Conservation (phyloP, 1,139 yeast genomes). For the Saccharomyces pastorianus region DNA sequence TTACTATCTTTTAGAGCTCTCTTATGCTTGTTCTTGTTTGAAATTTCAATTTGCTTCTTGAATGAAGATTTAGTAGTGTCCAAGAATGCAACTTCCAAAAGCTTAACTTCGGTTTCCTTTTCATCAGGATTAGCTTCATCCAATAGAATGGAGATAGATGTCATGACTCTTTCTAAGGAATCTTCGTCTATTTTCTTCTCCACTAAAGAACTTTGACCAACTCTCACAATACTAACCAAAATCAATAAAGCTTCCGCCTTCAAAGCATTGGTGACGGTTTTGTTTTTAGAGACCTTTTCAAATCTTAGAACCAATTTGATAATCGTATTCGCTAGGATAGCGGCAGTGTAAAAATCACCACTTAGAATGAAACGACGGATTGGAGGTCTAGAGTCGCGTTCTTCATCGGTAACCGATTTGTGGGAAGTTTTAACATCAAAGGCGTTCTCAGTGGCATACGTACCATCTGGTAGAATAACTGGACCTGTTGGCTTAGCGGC, state of each 20-base stretch:
- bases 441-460: conserved; percentile 95
- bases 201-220: conserved; percentile 74
- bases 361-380: conserved; percentile 72
- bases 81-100: conserved; percentile 67
- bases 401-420: conserved; percentile 17
- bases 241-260: conserved; percentile 92
- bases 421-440: conserved; percentile 34
- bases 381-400: conserved; percentile 48
- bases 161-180: conserved; percentile 81
- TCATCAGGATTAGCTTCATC: conserved; percentile 47
- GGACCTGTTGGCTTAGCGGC: conserved; percentile 51
- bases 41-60: conserved; percentile 52
- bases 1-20: conserved; percentile 53
- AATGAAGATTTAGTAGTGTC: conserved; percentile 88
- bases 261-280: conserved; percentile 63
- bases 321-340: conserved; percentile 81
- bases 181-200: conserved; percentile 86
- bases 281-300: conserved; percentile 48
- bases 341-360: conserved; percentile 90
- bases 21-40: conserved; percentile 43
- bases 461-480: conserved; percentile 90
- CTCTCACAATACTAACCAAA: conserved; percentile 84
- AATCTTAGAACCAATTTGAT: conserved; percentile 82
- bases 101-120: conserved; percentile 34
- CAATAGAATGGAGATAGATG: conserved; percentile 71